phyloP scores from a whole-genome alignment of 345 rosid species.

The Eucalyptus decipiens region DNA sequence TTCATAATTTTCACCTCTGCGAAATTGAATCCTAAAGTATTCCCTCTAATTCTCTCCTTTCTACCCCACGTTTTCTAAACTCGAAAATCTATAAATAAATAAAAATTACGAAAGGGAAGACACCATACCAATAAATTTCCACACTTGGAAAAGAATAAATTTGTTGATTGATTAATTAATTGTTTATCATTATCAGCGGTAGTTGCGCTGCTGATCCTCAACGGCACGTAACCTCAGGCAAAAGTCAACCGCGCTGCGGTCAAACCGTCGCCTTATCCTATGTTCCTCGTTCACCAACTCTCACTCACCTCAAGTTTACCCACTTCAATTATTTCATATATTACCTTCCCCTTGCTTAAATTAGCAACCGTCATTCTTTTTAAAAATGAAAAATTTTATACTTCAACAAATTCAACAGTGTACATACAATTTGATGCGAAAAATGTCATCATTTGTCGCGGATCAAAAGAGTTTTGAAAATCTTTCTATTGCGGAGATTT shows the following conservation, averaged over 20 bases:
- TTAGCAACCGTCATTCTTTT: background rate
- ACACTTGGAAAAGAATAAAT: background rate
- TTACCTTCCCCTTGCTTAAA: background rate
- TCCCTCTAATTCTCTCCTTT: background rate
- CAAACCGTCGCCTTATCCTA: background rate
- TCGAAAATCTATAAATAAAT: background rate
- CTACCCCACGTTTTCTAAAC: background rate
- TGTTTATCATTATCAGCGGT: background rate
- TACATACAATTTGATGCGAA: background rate
- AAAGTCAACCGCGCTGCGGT: background rate
- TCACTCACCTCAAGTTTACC: background rate
- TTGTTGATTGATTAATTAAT: background rate
- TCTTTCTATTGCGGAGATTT: background rate
- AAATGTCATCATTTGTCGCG: accelerated
- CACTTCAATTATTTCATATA: background rate
- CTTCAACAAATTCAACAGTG: background rate
- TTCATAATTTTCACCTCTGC: background rate
- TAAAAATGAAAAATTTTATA: background rate
- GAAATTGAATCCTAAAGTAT: background rate
- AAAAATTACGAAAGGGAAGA: background rate
- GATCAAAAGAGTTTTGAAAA: background rate
- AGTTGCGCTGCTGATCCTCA: conserved; percentile 1
- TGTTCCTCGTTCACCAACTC: background rate
- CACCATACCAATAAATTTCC: background rate
- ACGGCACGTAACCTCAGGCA: conserved; percentile 13